Percentiles rank a stretch among this genome's conserved stretches.
These are phyloP conservation scores for Kluyveromyces marxianus DNA, from an alignment of 1,139 yeast species.

Conservation along the genomic window DNA sequence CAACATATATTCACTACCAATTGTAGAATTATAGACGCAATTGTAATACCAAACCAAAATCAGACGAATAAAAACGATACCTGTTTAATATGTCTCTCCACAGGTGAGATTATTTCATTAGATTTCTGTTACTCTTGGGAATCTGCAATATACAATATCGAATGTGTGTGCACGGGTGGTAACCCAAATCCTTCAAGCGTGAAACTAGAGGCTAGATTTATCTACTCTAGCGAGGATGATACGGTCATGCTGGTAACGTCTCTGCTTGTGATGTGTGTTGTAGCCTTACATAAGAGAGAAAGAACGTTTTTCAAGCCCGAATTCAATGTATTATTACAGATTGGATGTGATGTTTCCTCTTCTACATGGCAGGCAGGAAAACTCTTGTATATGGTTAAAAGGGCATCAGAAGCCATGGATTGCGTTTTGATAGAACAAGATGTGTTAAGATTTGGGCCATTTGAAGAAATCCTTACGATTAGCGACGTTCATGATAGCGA, in stretches of 20 bases:
- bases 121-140: neutral
- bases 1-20: neutral
- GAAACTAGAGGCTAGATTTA: neutral
- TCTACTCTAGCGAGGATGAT: neutral
- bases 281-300: slow-evolving; percentile 2
- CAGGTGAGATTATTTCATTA: slow-evolving; percentile 3
- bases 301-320: neutral
- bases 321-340: slow-evolving; percentile 1
- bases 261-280: neutral
- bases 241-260: neutral
- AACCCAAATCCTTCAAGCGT: neutral
- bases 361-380: slow-evolving; percentile 1
- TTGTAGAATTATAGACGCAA: neutral
- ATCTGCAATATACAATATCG: neutral
- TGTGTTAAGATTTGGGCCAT: neutral
- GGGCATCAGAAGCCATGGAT: neutral
- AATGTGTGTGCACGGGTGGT: neutral
- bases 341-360: neutral
- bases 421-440: neutral
- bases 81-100: neutral
- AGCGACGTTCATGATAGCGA: neutral
- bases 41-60: neutral
- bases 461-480: neutral
- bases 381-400: neutral
- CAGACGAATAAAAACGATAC: neutral